A percentile compares a stretch with the other conserved stretches of the same genome.
phyloP scores from a whole-genome alignment of 2,329 filamentous ascomycete genomes.

The Zelopaecilomyces penicillatus region DNA sequence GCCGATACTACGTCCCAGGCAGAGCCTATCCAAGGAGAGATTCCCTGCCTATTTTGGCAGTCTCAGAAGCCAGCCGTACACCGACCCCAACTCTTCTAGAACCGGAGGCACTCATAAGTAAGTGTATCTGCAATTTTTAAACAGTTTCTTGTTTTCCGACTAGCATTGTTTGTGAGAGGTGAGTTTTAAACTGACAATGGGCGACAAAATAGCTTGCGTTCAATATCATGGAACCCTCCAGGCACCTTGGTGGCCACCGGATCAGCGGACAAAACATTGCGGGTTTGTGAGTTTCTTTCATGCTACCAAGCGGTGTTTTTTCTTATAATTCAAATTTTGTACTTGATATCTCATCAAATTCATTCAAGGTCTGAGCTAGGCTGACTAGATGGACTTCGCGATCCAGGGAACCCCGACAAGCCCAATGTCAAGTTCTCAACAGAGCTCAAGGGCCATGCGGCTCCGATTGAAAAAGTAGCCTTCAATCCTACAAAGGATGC shows the following conservation, averaged over 20 bases:
- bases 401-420: slow-evolving; percentile 66
- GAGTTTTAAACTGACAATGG: neutral
- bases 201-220: slow-evolving; percentile 51
- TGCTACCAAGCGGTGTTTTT: neutral
- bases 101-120: slow-evolving; percentile 50
- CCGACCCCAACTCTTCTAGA: slow-evolving; percentile 48
- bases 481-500: slow-evolving; percentile 73
- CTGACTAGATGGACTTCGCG: neutral
- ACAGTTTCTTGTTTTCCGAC: no score
- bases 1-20: slow-evolving; percentile 36
- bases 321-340: neutral
- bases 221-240: slow-evolving; percentile 82
- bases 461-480: slow-evolving; percentile 63
- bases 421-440: slow-evolving; percentile 66
- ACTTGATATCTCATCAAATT: neutral
- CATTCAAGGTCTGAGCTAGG: no score
- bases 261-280: slow-evolving; percentile 58
- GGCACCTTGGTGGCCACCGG: slow-evolving; percentile 81
- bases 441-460: slow-evolving; percentile 60
- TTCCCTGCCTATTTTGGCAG: slow-evolving; percentile 59
- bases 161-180: no score
- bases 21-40: slow-evolving; percentile 58
- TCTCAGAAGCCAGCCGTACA: slow-evolving; percentile 64
- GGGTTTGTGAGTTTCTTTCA: slow-evolving; percentile 52
- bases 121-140: slow-evolving; percentile 15